Base-by-base conservation (phyloP, 2,329 filamentous ascomycete species). In the Colletotrichum limetticola region DNA sequence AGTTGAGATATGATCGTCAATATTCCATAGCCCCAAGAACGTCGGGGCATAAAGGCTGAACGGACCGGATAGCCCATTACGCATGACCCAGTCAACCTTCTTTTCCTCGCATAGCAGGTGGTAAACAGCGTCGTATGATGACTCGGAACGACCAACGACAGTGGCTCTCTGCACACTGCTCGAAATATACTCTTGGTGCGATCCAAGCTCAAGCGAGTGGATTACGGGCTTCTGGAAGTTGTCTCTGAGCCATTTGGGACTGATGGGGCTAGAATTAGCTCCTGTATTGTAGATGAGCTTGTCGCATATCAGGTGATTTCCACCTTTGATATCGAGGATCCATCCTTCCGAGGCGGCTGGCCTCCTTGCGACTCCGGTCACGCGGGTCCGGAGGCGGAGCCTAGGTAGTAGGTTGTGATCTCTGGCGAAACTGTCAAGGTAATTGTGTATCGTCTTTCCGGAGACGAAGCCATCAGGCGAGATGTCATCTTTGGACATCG, bases 21-120 rank as follows among this genome's bases (percentile, higher is more conserved):
- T 78, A 58, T 79, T 81, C 4, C 76, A n/a, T 16, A 80, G 5
- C 37, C 77, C 76, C 26, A 79, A 24, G 24, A 81, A 57, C 6
- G 72, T 77, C 0, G 78, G n/a, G 80, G 76, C 3, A 42, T 42
- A 42, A 42, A 42, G 35, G 12, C 35, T 42, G 11, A 80, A 32
- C 0, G 81, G 80, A 0, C 82, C 82, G 9, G 78, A 71, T 2
- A 77, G 78, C n/a, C 76, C 75, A 3, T 76, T 62, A 12, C 81
- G 79, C 60, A 83, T 82, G 4, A 82, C 67, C 81, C 80, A 83
- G 24, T 76, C 59, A 5, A 83, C 80, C 59, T 78, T 73, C 63
- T 80, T 79, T 0, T 80, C 81, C 2, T 68, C 52, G 11, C 74
- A 77, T 2, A 82, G 72, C 1, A 82, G 75, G 11, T 79, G 72